These are phyloP conservation scores for Solanum pimpinellifolium DNA, from an alignment of 257 asterid genomes.

Conservation along the genomic window DNA sequence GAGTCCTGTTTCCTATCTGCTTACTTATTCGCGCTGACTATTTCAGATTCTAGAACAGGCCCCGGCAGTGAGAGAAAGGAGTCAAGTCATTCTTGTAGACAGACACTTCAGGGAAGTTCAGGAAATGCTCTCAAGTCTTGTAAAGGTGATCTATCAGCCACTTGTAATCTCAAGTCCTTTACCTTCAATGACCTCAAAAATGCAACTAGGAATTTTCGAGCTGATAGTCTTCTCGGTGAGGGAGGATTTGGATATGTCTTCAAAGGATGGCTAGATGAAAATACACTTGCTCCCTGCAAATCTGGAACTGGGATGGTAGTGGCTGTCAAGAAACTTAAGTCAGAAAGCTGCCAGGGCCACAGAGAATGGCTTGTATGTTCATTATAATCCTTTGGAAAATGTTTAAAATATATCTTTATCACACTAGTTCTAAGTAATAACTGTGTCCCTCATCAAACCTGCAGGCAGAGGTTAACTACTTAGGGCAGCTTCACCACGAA, in stretches of 20 bases:
- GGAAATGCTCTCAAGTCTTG: background rate
- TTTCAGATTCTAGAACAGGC: conserved; percentile 26
- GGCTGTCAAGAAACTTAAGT: conserved; percentile 57
- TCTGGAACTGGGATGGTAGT: conserved; percentile 62
- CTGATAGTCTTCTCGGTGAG: conserved; percentile 64
- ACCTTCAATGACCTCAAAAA: conserved; percentile 47
- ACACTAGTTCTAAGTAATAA: background rate
- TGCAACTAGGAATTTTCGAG: conserved; percentile 52
- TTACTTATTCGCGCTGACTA: background rate
- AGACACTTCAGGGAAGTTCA: background rate
- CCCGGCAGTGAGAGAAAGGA: conserved; percentile 11
- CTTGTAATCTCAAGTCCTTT: conserved; percentile 46
- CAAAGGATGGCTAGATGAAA: conserved; percentile 67
- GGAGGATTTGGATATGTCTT: conserved; percentile 79
- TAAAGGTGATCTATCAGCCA: conserved; percentile 15
- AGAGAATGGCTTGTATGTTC: conserved; percentile 70
- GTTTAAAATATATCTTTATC: background rate
- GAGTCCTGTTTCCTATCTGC: background rate
- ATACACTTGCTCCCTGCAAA: conserved; percentile 31
- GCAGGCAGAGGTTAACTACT: conserved; percentile 59
- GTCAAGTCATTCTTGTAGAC: conserved; percentile 2
- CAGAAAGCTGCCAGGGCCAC: conserved; percentile 64
- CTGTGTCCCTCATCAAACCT: background rate
- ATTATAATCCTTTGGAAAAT: background rate
- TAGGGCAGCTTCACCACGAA: conserved; percentile 50